A percentile compares a stretch with the other conserved stretches of the same genome.
phyloP scores from a whole-genome alignment of 129 eudicot genomes.

The Tanacetum coccineum region DNA sequence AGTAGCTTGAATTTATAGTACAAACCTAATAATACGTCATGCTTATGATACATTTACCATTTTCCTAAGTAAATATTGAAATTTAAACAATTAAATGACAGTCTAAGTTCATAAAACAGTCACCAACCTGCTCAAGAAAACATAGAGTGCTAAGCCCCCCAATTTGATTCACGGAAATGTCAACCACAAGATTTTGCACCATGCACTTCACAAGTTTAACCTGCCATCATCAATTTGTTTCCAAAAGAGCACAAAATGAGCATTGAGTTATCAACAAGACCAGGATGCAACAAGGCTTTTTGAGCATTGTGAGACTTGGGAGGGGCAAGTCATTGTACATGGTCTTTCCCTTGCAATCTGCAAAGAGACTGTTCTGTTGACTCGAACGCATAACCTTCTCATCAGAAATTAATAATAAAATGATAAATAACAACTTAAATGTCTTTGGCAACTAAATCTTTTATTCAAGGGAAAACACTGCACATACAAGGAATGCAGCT shows the following conservation, averaged over 20 bases:
- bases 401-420: neutral
- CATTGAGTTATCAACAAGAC: neutral
- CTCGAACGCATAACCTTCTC: conserved; percentile 4
- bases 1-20: no score
- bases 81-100: neutral
- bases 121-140: conserved; percentile 87
- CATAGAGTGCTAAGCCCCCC: conserved; percentile 92
- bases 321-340: conserved; percentile 6
- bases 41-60: neutral
- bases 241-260: conserved; percentile 9
- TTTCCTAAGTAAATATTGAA: neutral
- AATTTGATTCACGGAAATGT: conserved; percentile 82
- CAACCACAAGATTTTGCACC: conserved; percentile 82
- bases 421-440: neutral
- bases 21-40: no score
- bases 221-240: conserved; percentile 44
- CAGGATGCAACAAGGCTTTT: no score
- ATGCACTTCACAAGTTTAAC: conserved; percentile 94
- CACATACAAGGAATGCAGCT: neutral
- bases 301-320: neutral
- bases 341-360: conserved; percentile 4
- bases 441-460: neutral
- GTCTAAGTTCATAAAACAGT: conserved; percentile 6
- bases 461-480: conserved; percentile 1
- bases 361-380: neutral